Evolutionary conservation across 345 rosid genomes (phyloP).

Genomic region (Dovyalis caffra): DNA sequence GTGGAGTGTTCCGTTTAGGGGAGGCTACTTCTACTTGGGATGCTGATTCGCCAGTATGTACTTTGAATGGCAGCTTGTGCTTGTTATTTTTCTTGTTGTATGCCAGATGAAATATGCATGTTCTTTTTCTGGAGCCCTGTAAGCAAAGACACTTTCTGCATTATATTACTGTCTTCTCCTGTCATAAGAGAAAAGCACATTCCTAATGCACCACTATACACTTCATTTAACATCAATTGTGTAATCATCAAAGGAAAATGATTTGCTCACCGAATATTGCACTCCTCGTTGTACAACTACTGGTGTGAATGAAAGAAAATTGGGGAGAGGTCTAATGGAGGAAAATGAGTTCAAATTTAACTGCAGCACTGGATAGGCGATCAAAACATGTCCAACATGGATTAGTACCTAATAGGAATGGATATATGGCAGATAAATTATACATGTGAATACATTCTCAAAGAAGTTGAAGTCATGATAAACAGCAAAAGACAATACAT

Average conservation of each 20-base stretch:
- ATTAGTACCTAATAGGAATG: background rate
- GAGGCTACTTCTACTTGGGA: conserved; percentile 98
- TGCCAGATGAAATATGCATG: background rate
- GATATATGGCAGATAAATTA: background rate
- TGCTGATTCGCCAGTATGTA: conserved; percentile 89
- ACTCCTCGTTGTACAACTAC: background rate
- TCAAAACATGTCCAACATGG: background rate
- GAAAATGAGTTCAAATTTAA: background rate
- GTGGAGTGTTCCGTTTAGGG: conserved; percentile 92
- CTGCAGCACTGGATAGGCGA: background rate
- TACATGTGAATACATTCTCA: background rate
- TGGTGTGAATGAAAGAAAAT: background rate
- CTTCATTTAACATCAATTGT: background rate
- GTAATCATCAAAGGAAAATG: no score
- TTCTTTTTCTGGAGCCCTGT: background rate
- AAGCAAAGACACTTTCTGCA: background rate
- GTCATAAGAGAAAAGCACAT: background rate
- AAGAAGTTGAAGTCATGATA: background rate
- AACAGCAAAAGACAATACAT: background rate
- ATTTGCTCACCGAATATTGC: background rate
- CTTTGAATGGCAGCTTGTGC: background rate
- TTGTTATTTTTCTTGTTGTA: background rate
- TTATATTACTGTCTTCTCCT: background rate
- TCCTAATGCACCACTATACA: background rate
- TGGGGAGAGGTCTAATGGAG: background rate